A percentile compares a stretch with the other conserved stretches of the same genome.
Evolutionary conservation across 768 basidiomycete genomes (phyloP).

Genomic region (Auricularia sp.): DNA sequence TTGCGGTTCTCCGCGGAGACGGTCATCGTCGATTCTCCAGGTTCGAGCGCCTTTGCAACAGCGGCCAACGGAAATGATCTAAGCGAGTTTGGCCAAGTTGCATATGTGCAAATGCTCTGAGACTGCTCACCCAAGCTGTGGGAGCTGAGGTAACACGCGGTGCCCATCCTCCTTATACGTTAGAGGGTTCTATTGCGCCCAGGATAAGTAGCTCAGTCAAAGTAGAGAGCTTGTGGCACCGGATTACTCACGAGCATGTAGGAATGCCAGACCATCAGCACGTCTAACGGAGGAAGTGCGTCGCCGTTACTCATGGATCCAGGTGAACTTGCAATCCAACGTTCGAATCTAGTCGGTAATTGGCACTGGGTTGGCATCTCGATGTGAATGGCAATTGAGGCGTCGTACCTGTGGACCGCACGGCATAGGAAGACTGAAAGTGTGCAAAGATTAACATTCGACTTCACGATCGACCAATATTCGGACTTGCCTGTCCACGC

Average conservation of each 20-base stretch:
- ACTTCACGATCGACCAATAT: too few species aligned
- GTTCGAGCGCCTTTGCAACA: neutral
- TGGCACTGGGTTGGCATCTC: too few species aligned
- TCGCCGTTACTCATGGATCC: too few species aligned
- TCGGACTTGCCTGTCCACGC: neutral
- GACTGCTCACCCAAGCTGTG: neutral
- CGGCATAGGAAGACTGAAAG: slow-evolving; percentile 1
- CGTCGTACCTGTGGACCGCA: slow-evolving; percentile 3
- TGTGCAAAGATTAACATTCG: too few species aligned
- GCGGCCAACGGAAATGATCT: neutral
- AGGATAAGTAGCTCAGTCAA: neutral
- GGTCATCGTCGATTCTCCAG: too few species aligned
- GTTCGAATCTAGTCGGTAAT: too few species aligned
- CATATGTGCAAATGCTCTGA: neutral
- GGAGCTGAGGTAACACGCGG: neutral
- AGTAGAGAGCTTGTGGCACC: too few species aligned
- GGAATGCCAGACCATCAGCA: neutral
- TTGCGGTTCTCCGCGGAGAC: neutral
- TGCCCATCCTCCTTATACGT: neutral
- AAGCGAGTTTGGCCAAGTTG: neutral
- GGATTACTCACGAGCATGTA: neutral
- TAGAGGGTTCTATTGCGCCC: neutral
- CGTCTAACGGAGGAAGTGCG: neutral
- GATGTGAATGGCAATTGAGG: too few species aligned
- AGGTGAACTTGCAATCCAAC: neutral